Evolutionary conservation across 805 yeast species (phyloP).

Genomic region (Ogataea methanolica): DNA sequence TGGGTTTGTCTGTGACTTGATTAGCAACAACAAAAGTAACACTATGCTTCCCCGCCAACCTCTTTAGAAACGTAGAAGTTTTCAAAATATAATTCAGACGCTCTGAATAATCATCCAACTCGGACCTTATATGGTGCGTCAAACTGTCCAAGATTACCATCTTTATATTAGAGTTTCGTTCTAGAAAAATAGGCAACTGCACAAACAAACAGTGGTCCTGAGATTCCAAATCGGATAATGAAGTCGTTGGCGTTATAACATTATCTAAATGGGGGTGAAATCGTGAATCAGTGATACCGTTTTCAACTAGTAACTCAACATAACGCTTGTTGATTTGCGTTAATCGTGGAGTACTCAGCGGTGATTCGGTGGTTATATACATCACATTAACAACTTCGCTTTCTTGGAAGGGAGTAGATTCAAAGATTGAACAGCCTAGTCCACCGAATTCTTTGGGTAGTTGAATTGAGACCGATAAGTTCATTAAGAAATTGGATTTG

Average conservation of each 20-base stretch:
- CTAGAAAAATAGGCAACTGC: conserved; percentile 59
- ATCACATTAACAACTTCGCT: conserved; percentile 26
- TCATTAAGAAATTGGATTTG: conserved; percentile 75
- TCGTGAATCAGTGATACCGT: conserved; percentile 26
- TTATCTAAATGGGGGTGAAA: conserved; percentile 31
- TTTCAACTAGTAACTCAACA: conserved; percentile 28
- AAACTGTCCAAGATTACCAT: conserved; percentile 75
- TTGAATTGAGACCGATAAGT: conserved; percentile 57
- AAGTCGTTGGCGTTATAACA: conserved; percentile 25
- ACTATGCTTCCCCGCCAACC: conserved; percentile 41
- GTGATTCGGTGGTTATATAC: conserved; percentile 76
- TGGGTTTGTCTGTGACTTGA: conserved; percentile 69
- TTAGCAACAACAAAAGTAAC: conserved; percentile 70
- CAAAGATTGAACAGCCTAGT: conserved; percentile 29
- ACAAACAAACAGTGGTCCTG: conserved; percentile 70
- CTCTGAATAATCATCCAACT: conserved; percentile 37
- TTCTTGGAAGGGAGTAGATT: conserved; percentile 31
- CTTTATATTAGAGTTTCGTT: conserved; percentile 37
- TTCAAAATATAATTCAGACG: conserved; percentile 39
- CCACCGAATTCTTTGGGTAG: conserved; percentile 45
- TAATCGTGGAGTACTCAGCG: conserved; percentile 62
- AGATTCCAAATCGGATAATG: conserved; percentile 50
- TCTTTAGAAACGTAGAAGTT: conserved; percentile 43
- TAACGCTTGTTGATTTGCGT: conserved; percentile 35
- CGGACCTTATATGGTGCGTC: conserved; percentile 74